phyloP scores from a whole-genome alignment of 164 flowering plant species.

The Malania oleifera region DNA sequence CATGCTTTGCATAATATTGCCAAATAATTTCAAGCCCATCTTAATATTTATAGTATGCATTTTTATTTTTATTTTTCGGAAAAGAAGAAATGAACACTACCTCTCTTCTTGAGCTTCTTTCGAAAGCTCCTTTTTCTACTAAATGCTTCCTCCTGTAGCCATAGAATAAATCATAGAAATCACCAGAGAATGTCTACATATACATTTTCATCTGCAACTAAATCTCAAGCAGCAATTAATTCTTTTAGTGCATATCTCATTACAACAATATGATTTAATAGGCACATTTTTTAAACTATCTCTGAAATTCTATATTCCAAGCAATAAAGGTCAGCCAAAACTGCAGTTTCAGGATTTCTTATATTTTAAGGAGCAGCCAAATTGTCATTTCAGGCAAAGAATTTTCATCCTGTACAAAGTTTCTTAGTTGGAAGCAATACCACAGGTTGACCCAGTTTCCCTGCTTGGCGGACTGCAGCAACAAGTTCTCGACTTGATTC shows the following conservation, averaged over 20 bases:
- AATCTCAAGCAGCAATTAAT: background rate
- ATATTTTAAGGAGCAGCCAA: background rate
- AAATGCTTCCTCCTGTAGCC: slow-evolving; percentile 82
- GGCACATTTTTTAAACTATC: too few species aligned
- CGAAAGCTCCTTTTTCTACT: slow-evolving; percentile 94
- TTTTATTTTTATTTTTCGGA: background rate
- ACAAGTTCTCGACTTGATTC: slow-evolving; percentile 78
- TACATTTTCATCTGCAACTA: background rate
- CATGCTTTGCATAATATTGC: background rate
- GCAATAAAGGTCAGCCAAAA: background rate
- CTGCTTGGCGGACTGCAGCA: slow-evolving; percentile 74
- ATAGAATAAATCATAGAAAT: slow-evolving; percentile 8
- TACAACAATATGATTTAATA: too few species aligned
- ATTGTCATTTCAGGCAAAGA: background rate
- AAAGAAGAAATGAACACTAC: slow-evolving; percentile 11
- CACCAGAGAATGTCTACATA: background rate
- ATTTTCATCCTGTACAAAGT: too few species aligned
- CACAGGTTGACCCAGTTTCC: slow-evolving; percentile 68
- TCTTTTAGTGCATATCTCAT: too few species aligned
- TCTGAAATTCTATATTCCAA: background rate
- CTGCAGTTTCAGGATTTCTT: background rate
- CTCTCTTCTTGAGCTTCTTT: slow-evolving; percentile 83
- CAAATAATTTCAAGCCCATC: background rate
- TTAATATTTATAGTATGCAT: too few species aligned
- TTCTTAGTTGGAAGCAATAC: slow-evolving; percentile 32